Evolutionary conservation across 1,284 basidiomycete species (phyloP).

Genomic region (Exobasidium cylindrosporum): DNA sequence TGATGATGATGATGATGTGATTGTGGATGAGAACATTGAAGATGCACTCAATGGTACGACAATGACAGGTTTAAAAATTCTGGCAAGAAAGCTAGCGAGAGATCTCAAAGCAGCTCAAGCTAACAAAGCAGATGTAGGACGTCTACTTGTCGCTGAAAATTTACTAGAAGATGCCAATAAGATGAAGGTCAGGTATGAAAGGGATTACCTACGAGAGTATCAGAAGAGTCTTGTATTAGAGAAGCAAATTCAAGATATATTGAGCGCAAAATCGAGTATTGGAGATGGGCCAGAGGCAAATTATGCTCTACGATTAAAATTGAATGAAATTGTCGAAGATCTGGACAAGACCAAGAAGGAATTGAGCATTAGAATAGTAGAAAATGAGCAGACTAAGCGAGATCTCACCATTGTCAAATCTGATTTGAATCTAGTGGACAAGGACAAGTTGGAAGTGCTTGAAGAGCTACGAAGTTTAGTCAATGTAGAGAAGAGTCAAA

Average conservation of each 20-base stretch:
- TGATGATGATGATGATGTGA: conserved; percentile 48
- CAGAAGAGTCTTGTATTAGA: conserved; percentile 77
- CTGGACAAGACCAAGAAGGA: conserved; percentile 70
- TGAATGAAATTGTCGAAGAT: conserved; percentile 83
- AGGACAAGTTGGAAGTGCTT: conserved; percentile 63
- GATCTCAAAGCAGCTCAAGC: conserved; percentile 73
- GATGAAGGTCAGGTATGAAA: conserved; percentile 83
- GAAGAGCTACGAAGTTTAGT: conserved; percentile 79
- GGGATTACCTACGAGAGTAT: conserved; percentile 80
- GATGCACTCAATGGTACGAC: conserved; percentile 78
- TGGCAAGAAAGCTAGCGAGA: conserved; percentile 75
- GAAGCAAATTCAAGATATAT: conserved; percentile 80
- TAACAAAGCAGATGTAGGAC: conserved; percentile 72
- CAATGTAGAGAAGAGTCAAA: conserved; percentile 74
- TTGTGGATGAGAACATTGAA: conserved; percentile 78
- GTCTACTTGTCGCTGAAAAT: conserved; percentile 79
- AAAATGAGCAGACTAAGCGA: conserved; percentile 65
- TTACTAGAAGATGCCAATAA: conserved; percentile 83
- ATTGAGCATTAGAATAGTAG: conserved; percentile 70
- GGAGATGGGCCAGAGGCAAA: conserved; percentile 80
- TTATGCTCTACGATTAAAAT: conserved; percentile 76
- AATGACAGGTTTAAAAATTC: conserved; percentile 78
- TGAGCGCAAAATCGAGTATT: conserved; percentile 70
- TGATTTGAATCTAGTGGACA: conserved; percentile 61
- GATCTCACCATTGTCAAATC: conserved; percentile 81